Conservation (phyloP, 108 stramenopile genomes). For the Pseudonitzschia delicatissima region DNA sequence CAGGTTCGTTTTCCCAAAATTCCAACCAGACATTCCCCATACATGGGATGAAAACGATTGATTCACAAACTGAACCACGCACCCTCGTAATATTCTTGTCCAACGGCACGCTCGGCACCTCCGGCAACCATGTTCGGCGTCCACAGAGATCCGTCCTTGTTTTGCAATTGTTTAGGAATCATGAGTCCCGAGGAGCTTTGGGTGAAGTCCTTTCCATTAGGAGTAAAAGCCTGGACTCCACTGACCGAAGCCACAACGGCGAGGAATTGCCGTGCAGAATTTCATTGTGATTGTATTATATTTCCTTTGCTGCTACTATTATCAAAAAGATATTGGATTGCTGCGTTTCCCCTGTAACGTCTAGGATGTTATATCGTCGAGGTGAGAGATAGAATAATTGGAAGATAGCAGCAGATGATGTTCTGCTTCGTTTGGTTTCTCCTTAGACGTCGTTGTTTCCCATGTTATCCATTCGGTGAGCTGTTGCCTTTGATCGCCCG, state of each 20-base stretch:
- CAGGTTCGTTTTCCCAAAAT: too few relatives aligned
- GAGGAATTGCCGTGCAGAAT: slow-evolving; percentile 3
- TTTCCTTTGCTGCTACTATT: too few relatives aligned
- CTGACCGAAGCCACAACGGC: slow-evolving; percentile 1
- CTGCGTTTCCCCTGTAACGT: too few relatives aligned
- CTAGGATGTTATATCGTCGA: not conserved
- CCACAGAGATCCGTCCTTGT: slow-evolving; percentile 1
- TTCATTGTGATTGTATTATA: not conserved
- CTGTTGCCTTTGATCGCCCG: not conserved
- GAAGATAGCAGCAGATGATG: slow-evolving; percentile 1
- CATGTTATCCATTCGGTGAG: too few relatives aligned
- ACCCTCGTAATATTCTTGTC: slow-evolving; percentile 67
- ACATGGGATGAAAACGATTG: too few relatives aligned
- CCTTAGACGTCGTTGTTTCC: too few relatives aligned
- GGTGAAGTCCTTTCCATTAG: not conserved
- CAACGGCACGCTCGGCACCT: slow-evolving; percentile 43
- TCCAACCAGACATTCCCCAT: too few relatives aligned
- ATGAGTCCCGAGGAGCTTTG: not conserved
- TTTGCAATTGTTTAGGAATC: slow-evolving; percentile 1
- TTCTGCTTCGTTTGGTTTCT: not conserved
- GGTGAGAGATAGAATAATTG: too few relatives aligned
- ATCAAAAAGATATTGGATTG: too few relatives aligned
- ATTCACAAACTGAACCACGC: slow-evolving; percentile 1
- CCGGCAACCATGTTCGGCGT: slow-evolving; percentile 49
- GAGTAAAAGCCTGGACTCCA: slow-evolving; percentile 4